phyloP scores from a whole-genome alignment of 2,329 filamentous ascomycete species.

The Blastomyces parvus region DNA sequence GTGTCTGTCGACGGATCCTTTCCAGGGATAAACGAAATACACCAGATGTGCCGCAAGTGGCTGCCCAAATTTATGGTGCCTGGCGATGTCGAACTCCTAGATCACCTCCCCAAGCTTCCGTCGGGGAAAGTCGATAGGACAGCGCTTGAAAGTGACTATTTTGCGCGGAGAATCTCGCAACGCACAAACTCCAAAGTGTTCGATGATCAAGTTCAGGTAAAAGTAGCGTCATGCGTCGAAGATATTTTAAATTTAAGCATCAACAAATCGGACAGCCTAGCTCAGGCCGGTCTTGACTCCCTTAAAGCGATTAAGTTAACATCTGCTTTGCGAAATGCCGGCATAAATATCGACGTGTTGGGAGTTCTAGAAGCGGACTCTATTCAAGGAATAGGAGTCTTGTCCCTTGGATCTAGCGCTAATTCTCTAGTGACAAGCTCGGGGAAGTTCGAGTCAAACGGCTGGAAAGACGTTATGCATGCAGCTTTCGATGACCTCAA shows the following conservation, averaged over 20 bases:
- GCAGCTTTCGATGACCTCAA: constrained; percentile 38
- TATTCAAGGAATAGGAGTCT: constrained; percentile 30
- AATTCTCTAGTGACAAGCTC: constrained; percentile 14
- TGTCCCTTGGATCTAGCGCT: constrained; percentile 22
- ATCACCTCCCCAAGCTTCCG: constrained; percentile 61
- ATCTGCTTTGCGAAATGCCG: constrained; percentile 50
- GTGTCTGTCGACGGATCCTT: constrained; percentile 47
- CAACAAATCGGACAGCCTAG: constrained; percentile 37
- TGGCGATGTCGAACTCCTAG: constrained; percentile 55
- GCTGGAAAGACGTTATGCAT: constrained; percentile 19
- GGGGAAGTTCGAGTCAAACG: constrained; percentile 13
- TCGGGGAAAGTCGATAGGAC: constrained; percentile 78
- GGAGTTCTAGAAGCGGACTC: constrained; percentile 52
- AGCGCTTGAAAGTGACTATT: constrained; percentile 49
- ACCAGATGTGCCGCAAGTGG: constrained; percentile 59
- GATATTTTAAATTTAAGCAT: constrained; percentile 35
- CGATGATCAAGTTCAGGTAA: constrained; percentile 21
- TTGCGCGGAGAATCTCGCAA: constrained; percentile 19
- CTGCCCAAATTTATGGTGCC: constrained; percentile 78
- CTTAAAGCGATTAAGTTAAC: constrained; percentile 54
- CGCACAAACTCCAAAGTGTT: constrained; percentile 13
- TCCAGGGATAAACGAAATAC: constrained; percentile 39
- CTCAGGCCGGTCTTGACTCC: constrained; percentile 56
- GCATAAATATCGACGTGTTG: constrained; percentile 48
- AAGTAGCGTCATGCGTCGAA: constrained; percentile 36